Evolutionary conservation across 148 eudicot genomes (phyloP), one percentile per base, ranked within the genome.

Genomic region (Heliosperma pusillum): DNA sequence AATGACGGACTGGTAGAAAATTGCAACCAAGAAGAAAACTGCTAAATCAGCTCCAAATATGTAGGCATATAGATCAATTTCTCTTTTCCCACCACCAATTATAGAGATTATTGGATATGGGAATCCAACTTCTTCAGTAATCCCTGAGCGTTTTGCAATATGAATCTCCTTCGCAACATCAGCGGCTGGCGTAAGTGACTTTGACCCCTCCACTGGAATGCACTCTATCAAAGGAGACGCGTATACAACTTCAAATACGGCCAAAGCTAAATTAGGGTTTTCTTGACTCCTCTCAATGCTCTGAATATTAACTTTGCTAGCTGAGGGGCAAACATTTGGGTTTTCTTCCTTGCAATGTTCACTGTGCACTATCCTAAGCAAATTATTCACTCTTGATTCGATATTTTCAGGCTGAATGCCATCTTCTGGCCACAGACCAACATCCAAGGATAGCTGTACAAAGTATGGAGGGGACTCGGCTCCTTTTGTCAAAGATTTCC

Each of bases 381-480:
- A 76, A 74, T 89, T 85, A 71, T 95, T 92, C 78, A 90, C 80
- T 73, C 88, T 88, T 60, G 97, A 92, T 78, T 95, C 97, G 63
- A 95, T 88, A 80, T 96, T 90, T 84, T 89, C 97, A 5, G 99
- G 97, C 79, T 92, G 99, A 72, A 95, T 86, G 36, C 99, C 99
- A 81, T 95, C 96, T 79, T 92, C 94, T 24, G 99, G 99, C 99
- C 99, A 95, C 62, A 74, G 53, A 72, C 86, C 85, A 61, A 90
- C 91, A 89, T 95, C 96, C 88, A 92, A 80, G 71, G 99, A 95
- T 84, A 92, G 63, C 86, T 92, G 97, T 67, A 95, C 89, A 75
- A 95, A 92, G 80, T 88, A 92, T 15, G 99, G 99, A 77, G 99
- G 97, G 79, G 99, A 90, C 79, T 95, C 99, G 30, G 97, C 97